Base-by-base conservation (phyloP, 441 rosid genomes). In the Adansonia gregorii region DNA sequence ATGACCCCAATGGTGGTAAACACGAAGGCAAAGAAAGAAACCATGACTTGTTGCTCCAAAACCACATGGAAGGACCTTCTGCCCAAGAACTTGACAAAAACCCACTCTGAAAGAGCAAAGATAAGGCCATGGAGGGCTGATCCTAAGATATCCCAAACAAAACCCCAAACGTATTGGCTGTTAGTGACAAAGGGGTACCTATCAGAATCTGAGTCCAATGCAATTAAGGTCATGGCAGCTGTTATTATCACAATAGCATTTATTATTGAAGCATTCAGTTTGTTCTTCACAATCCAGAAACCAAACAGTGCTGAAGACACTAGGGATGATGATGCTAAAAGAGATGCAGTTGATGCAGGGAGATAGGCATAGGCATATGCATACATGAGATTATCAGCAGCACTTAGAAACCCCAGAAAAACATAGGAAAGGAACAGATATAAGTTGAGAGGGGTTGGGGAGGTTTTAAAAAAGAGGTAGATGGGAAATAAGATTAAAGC, bases 351-450 rank as follows among this genome's bases (percentile, higher is more conserved):
- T 10, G 98, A 94, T 3, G 98, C 97, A 0, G 97, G 95, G 69
- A 93, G 95, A 73, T 94, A 94, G 0, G 97, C 95, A 35, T 93
- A 90, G 6, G 97, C 97, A 64, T 94, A 92, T 46, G 97, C 97
- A 72, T 81, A 94, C 95, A 91, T 83, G 72, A 93, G 90, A 72
- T 93, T 93, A 69, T 94, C 97, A 3, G 91, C 95, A 43, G 95
- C 93, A 65, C 92, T 90, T 51, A 89, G 71, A 79, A 90, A 86
- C 66, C 98, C 97, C 19, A 93, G 84, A 12, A 79, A 67, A 12
- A 86, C 61, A 75, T 94, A 91, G 11, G 97, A 89, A 52, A 86
- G 68, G 10, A 82, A 24, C 71, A 94, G 97, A 72, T 85, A 85
- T 3, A 85, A 60, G 63, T 67, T 87, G 52, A 87, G 75, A 75